Evolutionary conservation across 2,329 filamentous ascomycete species (phyloP).

Genomic region (Grosmannia serpens): DNA sequence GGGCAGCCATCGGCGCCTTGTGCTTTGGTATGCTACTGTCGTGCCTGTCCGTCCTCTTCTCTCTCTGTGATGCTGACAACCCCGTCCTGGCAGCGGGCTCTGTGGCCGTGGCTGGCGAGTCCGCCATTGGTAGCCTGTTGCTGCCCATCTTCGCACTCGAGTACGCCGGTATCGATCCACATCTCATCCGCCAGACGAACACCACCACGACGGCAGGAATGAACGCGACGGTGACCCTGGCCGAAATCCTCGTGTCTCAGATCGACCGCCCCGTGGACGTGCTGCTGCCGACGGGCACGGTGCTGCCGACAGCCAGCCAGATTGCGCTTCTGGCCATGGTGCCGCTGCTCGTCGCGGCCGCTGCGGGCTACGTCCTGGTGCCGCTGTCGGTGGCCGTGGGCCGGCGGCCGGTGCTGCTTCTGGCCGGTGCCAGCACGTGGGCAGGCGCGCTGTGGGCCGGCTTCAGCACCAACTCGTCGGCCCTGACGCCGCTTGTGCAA

Average conservation of each 20-base stretch:
- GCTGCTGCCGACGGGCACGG: slow-evolving; percentile 17
- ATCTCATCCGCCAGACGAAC: slow-evolving; percentile 17
- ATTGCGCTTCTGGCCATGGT: slow-evolving; percentile 19
- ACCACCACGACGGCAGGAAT: slow-evolving; percentile 4
- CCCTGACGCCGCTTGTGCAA: slow-evolving; percentile 12
- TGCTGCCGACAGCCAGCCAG: slow-evolving; percentile 18
- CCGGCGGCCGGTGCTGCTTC: slow-evolving; percentile 23
- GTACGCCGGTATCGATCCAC: slow-evolving; percentile 21
- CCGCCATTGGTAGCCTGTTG: slow-evolving; percentile 18
- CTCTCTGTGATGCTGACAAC: slow-evolving; percentile 2
- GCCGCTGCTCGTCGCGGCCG: slow-evolving; percentile 23
- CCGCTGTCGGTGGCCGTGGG: slow-evolving; percentile 25
- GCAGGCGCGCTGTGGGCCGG: slow-evolving; percentile 25
- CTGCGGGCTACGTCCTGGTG: slow-evolving; percentile 24
- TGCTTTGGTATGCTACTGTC: slow-evolving; percentile 16
- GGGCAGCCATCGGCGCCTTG: slow-evolving; percentile 17
- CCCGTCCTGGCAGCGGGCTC: slow-evolving; percentile 11
- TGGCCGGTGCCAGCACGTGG: slow-evolving; percentile 22
- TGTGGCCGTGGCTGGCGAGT: slow-evolving; percentile 17
- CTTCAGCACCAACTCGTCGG: slow-evolving; percentile 12
- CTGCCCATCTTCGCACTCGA: slow-evolving; percentile 23
- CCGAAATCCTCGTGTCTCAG: not conserved
- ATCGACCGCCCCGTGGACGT: slow-evolving; percentile 5
- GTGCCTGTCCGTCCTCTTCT: not conserved
- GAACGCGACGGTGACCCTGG: not conserved